Evolutionary conservation across 148 eudicot species (phyloP), one percentile per base, ranked within the genome.

Genomic region (Talinum fruticosum): DNA sequence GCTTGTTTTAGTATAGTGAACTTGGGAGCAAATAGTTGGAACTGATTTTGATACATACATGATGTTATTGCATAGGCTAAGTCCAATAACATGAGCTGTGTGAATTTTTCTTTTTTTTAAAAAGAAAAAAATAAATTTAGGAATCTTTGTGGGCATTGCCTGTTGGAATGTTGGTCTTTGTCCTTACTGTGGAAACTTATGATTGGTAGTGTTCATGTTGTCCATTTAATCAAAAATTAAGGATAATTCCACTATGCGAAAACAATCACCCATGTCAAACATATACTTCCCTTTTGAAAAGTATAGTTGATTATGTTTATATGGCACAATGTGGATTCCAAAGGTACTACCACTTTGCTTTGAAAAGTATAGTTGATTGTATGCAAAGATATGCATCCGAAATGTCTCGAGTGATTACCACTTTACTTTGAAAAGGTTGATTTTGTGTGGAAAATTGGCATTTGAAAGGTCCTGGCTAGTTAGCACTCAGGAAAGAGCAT

Each of bases 91-190:
- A 28, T 71, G 36, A 24, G 24, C 47, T 82, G 81, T 75, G 65
- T 68, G 79, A 64, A 18, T 57, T 62, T 76, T 2, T 28, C 19
- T 21, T 73, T 32, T 49, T 62, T 8, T n/a, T 62, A 16, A 8
- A 10, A 62, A 26, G 8, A 33, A 62, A 26, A 26, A 70, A 70
- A 19, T 70, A 47, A 70, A 26, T 54, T 70, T 28, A 12, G 36
- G 36, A 73, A 71, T 69, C 68, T 62, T 73, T 76, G 21, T 77
- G 38, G 15, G 47, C 53, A 59, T 53, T 44, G 74, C 51, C 51
- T 49, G 23, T 66, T 66, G 70, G 72, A 74, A 36, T 36, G 35
- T 18, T 47, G 65, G 41, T 61, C 65, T 38, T 65, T 66, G 66
- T 29, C 54, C 32, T 23, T 59, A 14, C 51, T 59, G 53, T 49